A percentile compares a stretch with the other conserved stretches of the same genome.
phyloP scores from a whole-genome alignment of 2,329 filamentous ascomycete species.

The Phaeosphaeriaceae sp. region DNA sequence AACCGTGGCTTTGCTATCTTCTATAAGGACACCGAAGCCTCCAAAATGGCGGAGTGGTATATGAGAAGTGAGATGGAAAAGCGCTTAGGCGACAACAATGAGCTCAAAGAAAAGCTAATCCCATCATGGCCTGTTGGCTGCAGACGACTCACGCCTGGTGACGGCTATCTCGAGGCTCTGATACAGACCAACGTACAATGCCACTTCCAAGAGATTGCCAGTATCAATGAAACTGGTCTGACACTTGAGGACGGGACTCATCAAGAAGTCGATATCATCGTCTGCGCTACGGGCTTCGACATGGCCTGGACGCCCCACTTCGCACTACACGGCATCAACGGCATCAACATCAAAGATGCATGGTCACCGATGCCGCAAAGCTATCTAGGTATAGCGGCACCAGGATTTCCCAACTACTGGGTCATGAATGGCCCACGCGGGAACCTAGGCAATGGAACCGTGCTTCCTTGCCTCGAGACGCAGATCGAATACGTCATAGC shows the following conservation, averaged over 20 bases:
- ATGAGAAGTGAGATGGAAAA: constrained; percentile 52
- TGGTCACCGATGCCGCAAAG: constrained; percentile 25
- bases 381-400: constrained; percentile 32
- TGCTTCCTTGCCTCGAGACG: constrained; percentile 8
- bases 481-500: constrained; percentile 11
- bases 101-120: constrained; percentile 67
- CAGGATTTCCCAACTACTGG: constrained; percentile 39
- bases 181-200: constrained; percentile 67
- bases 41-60: constrained; percentile 43
- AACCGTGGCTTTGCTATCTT: constrained; percentile 46
- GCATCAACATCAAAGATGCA: constrained; percentile 25
- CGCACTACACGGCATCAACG: constrained; percentile 48
- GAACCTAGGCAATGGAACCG: constrained; percentile 7
- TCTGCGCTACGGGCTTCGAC: constrained; percentile 54
- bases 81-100: constrained; percentile 57
- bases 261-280: constrained; percentile 68
- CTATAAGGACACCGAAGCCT: constrained; percentile 65
- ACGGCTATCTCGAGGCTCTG: constrained; percentile 72
- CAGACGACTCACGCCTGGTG: constrained; percentile 70
- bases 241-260: constrained; percentile 65
- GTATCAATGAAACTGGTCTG: constrained; percentile 68
- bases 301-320: constrained; percentile 48
- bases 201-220: constrained; percentile 64
- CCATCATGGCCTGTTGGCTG: constrained; percentile 72
- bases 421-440: constrained; percentile 12